These are phyloP conservation scores for Arthrobotrys iridis DNA, from an alignment of 2,329 filamentous ascomycete genomes.

Conservation along the genomic window DNA sequence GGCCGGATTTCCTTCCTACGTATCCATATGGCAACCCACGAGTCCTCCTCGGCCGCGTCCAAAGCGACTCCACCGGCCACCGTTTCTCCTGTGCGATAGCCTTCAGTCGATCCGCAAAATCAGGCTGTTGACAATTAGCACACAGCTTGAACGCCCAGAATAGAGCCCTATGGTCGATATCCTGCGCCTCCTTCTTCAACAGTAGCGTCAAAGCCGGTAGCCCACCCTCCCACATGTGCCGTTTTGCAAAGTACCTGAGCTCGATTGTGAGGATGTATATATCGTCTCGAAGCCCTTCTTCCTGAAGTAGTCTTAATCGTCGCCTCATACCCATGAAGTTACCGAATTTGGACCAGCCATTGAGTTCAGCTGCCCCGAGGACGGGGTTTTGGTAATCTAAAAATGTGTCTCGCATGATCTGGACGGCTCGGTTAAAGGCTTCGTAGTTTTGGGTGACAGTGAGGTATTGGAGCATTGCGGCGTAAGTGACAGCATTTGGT, in stretches of 20 bases:
- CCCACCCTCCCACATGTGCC: conserved; percentile 53
- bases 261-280: conserved; percentile 45
- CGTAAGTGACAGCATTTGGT: conserved; percentile 40
- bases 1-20: conserved; percentile 13
- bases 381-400: conserved; percentile 42
- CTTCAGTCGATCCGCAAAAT: conserved; percentile 38
- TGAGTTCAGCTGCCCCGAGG: conserved; percentile 41
- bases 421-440: conserved; percentile 44
- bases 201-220: conserved; percentile 31
- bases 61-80: conserved; percentile 38
- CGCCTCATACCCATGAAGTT: conserved; percentile 52
- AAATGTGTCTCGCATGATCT: conserved; percentile 44
- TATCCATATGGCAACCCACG: conserved; percentile 43
- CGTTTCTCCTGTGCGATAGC: conserved; percentile 46
- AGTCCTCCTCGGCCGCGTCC: conserved; percentile 24
- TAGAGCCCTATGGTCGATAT: conserved; percentile 40
- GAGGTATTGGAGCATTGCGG: conserved; percentile 43
- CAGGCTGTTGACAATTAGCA: conserved; percentile 37
- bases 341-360: conserved; percentile 50
- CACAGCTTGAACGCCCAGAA: conserved; percentile 49
- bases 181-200: conserved; percentile 13
- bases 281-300: conserved; percentile 44
- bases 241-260: conserved; percentile 41
- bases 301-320: conserved; percentile 37
- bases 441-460: conserved; percentile 41